These are phyloP conservation scores for Acrocalymma vagum DNA, from an alignment of 2,329 filamentous ascomycete genomes.

Conservation along the genomic window DNA sequence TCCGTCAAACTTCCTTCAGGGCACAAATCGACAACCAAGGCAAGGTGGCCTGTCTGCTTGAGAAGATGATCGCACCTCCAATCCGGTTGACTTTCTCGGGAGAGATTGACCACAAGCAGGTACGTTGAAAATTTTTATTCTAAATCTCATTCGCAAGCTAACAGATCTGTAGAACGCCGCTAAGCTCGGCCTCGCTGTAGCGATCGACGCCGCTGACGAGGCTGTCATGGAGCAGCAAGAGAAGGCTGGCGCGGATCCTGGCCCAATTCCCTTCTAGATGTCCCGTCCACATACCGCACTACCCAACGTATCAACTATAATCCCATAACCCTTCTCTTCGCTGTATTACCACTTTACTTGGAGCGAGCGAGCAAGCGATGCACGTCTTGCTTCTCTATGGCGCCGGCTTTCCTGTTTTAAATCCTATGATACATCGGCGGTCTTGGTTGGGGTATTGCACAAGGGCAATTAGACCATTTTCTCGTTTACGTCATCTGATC, in stretches of 20 bases:
- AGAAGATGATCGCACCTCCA: slow-evolving; percentile 94
- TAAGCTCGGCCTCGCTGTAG: slow-evolving; percentile 93
- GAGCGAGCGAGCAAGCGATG: slow-evolving; percentile 33
- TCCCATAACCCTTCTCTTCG: slow-evolving; percentile 48
- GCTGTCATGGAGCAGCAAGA: slow-evolving; percentile 53
- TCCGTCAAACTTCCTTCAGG: slow-evolving; percentile 92
- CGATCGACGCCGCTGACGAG: slow-evolving; percentile 57
- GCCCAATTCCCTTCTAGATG: slow-evolving; percentile 51
- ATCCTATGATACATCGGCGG: slow-evolving; percentile 33
- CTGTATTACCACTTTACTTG: slow-evolving; percentile 51
- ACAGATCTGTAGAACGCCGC: slow-evolving; percentile 76
- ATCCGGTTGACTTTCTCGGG: slow-evolving; percentile 95
- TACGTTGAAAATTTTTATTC: slow-evolving; percentile 60
- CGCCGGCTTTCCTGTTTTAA: slow-evolving; percentile 23
- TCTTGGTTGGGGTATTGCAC: slow-evolving; percentile 34
- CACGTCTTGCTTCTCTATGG: slow-evolving; percentile 31
- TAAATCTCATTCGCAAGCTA: slow-evolving; percentile 20
- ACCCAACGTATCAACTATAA: slow-evolving; percentile 41
- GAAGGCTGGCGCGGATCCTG: slow-evolving; percentile 31
- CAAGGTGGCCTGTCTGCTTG: slow-evolving; percentile 89
- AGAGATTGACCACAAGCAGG: slow-evolving; percentile 95
- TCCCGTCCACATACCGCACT: slow-evolving; percentile 19
- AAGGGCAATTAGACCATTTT: slow-evolving; percentile 12
- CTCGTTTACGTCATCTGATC: slow-evolving; percentile 11
- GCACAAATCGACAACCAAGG: slow-evolving; percentile 96